phyloP scores from a whole-genome alignment of 441 rosid species.

The Pelargonium citronellum region DNA sequence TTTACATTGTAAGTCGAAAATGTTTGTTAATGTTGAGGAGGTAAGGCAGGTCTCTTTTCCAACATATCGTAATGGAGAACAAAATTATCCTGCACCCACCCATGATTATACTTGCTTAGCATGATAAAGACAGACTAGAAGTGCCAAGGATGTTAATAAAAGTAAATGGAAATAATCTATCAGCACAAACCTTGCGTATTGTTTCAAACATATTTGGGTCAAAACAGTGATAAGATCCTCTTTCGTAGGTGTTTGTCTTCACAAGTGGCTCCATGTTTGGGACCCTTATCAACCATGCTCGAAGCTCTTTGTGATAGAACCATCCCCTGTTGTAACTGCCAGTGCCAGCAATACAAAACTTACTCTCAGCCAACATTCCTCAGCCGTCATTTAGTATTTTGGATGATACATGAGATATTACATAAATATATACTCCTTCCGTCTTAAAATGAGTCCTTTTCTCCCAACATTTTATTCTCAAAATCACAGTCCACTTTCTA shows the following conservation, averaged over 20 bases:
- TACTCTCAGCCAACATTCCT: conserved; percentile 2
- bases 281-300: conserved; percentile 67
- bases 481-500: too few species aligned
- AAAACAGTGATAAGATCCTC: conserved; percentile 86
- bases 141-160: background rate
- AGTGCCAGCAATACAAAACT: conserved; percentile 28
- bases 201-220: conserved; percentile 71
- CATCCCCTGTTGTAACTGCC: conserved; percentile 73
- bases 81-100: conserved; percentile 74
- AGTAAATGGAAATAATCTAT: background rate
- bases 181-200: conserved; percentile 55
- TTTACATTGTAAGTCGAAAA: conserved; percentile 1
- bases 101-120: background rate
- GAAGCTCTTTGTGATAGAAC: conserved; percentile 88
- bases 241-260: conserved; percentile 68
- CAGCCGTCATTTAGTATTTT: background rate
- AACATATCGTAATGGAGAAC: conserved; percentile 71
- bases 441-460: too few species aligned
- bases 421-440: background rate
- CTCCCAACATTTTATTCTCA: too few species aligned
- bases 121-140: background rate
- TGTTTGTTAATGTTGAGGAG: conserved; percentile 46
- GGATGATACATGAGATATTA: background rate
- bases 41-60: conserved; percentile 78
- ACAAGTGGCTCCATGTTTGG: conserved; percentile 76